These are phyloP conservation scores for Cochlearia excelsa DNA, from an alignment of 345 rosid genomes.

Conservation along the genomic window DNA sequence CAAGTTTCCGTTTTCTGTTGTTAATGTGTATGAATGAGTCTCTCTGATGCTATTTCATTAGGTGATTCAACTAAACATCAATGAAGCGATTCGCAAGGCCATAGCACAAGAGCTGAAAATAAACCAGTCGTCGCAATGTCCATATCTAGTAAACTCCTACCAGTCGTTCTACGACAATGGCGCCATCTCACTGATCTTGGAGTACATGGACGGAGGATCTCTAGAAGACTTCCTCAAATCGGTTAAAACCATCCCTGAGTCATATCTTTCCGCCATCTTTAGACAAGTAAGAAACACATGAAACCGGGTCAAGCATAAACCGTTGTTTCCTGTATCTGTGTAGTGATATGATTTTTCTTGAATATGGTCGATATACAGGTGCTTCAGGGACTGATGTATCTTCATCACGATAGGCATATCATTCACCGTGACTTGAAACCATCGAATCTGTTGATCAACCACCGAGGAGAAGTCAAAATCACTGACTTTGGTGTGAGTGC, in stretches of 20 bases:
- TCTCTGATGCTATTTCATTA: conserved; percentile 23
- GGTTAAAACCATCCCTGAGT: conserved; percentile 67
- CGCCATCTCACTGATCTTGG: conserved; percentile 73
- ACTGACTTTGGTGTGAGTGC: conserved; percentile 94
- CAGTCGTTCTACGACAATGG: conserved; percentile 83
- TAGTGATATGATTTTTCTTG: conserved; percentile 6
- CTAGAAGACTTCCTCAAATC: conserved; percentile 71
- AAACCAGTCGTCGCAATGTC: conserved; percentile 75
- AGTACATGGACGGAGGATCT: conserved; percentile 94
- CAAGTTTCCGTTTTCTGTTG: no score
- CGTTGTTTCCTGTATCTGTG: background rate
- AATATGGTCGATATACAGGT: conserved; percentile 46
- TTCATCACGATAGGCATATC: conserved; percentile 78
- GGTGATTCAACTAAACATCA: conserved; percentile 79
- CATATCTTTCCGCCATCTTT: conserved; percentile 70
- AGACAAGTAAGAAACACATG: conserved; percentile 54
- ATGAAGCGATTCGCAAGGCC: conserved; percentile 58
- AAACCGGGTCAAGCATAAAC: background rate
- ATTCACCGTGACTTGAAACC: conserved; percentile 92
- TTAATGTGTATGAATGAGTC: no score
- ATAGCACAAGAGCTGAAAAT: conserved; percentile 80
- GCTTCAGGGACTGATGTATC: conserved; percentile 70
- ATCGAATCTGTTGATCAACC: conserved; percentile 78
- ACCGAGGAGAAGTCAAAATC: conserved; percentile 85
- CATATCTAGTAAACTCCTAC: conserved; percentile 74